Evolutionary conservation across 352 stramenopile genomes (phyloP).

Genomic region (Pythium sp.): DNA sequence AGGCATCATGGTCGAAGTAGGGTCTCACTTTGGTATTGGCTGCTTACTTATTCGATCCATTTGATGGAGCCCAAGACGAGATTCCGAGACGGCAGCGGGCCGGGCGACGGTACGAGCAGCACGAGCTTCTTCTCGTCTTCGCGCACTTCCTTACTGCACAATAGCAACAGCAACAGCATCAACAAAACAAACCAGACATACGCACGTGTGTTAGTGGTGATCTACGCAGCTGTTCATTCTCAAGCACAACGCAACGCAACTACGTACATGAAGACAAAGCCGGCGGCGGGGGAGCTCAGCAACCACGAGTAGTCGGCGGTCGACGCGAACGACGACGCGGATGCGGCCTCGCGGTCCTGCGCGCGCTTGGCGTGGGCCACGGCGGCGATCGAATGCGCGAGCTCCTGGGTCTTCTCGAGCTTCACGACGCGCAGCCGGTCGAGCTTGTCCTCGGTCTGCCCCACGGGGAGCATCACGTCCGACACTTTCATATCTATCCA

Average conservation of each 20-base stretch:
- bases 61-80: slow-evolving; percentile 82
- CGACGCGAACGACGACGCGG: slow-evolving; percentile 24
- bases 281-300: slow-evolving; percentile 54
- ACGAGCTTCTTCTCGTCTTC: slow-evolving; percentile 76
- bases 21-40: neutral
- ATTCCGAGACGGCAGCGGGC: slow-evolving; percentile 74
- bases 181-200: neutral
- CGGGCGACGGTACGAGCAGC: slow-evolving; percentile 80
- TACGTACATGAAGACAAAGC: slow-evolving; percentile 85
- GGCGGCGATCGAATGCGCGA: slow-evolving; percentile 70
- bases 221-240: neutral
- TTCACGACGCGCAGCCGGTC: slow-evolving; percentile 66
- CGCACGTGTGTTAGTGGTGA: neutral
- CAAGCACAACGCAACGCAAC: neutral
- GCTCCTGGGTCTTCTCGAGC: slow-evolving; percentile 68
- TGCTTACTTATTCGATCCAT: slow-evolving; percentile 63
- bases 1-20: neutral
- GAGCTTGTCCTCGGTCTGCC: slow-evolving; percentile 67
- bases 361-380: slow-evolving; percentile 48
- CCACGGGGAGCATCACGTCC: slow-evolving; percentile 82
- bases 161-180: slow-evolving; percentile 6
- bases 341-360: slow-evolving; percentile 36
- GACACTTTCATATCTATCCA: slow-evolving; percentile 77
- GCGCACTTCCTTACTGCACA: slow-evolving; percentile 68
- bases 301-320: slow-evolving; percentile 57